Percentiles rank a stretch among this genome's conserved stretches.
Conservation (phyloP, 2,329 filamentous ascomycete species). For the Rhexocercosporidium sp. region DNA sequence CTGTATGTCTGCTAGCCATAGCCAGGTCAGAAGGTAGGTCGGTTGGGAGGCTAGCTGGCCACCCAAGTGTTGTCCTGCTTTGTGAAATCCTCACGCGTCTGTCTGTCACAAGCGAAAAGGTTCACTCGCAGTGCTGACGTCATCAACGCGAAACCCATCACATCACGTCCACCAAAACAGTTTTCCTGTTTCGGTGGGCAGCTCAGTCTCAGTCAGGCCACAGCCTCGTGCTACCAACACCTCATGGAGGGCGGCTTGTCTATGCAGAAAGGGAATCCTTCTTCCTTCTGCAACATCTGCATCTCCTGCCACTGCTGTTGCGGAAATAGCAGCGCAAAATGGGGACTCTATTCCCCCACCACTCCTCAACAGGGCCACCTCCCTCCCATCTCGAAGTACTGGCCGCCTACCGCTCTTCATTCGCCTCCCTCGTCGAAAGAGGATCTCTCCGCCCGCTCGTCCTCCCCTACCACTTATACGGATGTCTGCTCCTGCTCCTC, state of each 20-base stretch:
- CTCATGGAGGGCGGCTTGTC: background rate
- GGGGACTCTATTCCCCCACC: constrained; percentile 32
- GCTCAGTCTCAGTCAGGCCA: background rate
- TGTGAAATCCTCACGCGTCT: too few relatives aligned
- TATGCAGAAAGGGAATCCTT: background rate
- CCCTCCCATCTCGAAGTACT: constrained; percentile 35
- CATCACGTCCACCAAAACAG: constrained; percentile 1
- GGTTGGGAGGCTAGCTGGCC: too few relatives aligned
- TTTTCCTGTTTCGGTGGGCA: constrained; percentile 1
- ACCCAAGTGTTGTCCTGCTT: too few relatives aligned
- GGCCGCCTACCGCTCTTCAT: constrained; percentile 45
- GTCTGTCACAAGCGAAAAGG: background rate
- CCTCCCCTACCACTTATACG: constrained; percentile 56
- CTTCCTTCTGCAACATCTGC: background rate
- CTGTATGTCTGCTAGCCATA: too few relatives aligned
- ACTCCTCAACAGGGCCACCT: constrained; percentile 28
- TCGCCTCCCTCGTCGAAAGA: constrained; percentile 45
- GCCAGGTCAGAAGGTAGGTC: too few relatives aligned
- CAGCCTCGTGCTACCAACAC: constrained; percentile 7
- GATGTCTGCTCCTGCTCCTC: constrained; percentile 52
- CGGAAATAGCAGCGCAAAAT: too few relatives aligned
- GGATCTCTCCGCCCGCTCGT: constrained; percentile 54
- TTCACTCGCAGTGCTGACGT: constrained; percentile 1
- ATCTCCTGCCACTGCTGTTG: too few relatives aligned
- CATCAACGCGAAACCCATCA: background rate